phyloP scores from a whole-genome alignment of 139 green algal genomes.

The Chlamydomonas sp. region DNA sequence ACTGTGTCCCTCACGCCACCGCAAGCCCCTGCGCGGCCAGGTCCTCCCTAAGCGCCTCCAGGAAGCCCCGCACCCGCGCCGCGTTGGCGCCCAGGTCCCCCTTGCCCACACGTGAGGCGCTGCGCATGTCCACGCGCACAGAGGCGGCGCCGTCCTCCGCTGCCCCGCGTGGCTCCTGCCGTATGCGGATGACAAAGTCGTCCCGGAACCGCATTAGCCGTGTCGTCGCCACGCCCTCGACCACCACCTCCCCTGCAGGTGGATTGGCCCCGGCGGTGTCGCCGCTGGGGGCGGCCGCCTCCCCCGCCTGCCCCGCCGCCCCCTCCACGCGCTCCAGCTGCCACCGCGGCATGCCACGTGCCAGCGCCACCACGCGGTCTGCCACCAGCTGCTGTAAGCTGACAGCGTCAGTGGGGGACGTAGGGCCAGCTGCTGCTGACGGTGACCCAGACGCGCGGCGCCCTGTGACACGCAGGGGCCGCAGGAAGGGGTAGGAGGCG shows the following conservation, averaged over 20 bases:
- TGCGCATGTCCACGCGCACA: conserved; percentile 46
- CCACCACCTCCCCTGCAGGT: not conserved
- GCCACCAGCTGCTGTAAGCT: not conserved
- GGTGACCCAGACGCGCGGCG: not conserved
- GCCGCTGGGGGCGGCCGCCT: not conserved
- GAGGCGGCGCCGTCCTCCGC: not conserved
- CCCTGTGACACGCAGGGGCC: conserved; percentile 22
- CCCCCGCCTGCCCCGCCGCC: not conserved
- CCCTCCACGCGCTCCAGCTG: conserved; percentile 38
- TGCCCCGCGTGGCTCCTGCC: not conserved
- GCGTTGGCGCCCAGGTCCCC: conserved; percentile 68
- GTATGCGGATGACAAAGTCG: conserved; percentile 47
- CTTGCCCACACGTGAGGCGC: conserved; percentile 51
- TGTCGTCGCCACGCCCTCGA: conserved; percentile 61
- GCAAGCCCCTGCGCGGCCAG: not conserved
- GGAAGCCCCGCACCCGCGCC: conserved; percentile 45
- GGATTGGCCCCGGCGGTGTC: no score
- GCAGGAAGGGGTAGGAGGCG: conserved; percentile 50
- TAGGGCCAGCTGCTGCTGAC: not conserved
- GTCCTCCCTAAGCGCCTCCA: conserved; percentile 35
- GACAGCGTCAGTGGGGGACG: no score
- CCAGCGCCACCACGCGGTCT: conserved; percentile 15
- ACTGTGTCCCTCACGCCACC: no score
- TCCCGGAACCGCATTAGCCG: conserved; percentile 60
- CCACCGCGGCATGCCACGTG: conserved; percentile 46